These are phyloP conservation scores for Centaurea solstitialis DNA, from an alignment of 129 eudicot species.

Conservation along the genomic window DNA sequence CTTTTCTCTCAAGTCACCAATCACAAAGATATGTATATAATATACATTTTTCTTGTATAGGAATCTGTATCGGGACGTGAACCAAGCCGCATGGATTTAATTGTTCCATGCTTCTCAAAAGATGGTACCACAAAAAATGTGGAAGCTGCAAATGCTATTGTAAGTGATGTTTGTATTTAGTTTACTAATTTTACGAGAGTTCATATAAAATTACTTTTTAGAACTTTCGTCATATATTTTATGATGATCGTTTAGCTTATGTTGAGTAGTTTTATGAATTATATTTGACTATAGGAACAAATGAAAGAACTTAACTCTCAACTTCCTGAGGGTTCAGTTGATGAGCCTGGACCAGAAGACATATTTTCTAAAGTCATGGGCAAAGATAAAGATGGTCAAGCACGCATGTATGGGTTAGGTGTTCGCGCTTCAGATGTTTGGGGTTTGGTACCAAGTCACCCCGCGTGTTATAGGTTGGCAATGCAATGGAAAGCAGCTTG, in stretches of 20 bases:
- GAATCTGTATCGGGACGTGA: too few relatives aligned
- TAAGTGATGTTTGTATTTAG: too few relatives aligned
- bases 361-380: neutral
- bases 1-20: too few relatives aligned
- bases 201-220: too few relatives aligned
- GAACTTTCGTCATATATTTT: neutral
- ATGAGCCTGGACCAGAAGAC: neutral
- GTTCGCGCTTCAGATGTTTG: neutral
- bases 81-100: too few relatives aligned
- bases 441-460: neutral
- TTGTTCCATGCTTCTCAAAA: too few relatives aligned
- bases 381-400: too few relatives aligned
- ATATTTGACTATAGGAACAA: neutral
- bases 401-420: neutral
- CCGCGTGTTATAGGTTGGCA: too few relatives aligned
- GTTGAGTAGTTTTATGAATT: neutral
- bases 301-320: neutral
- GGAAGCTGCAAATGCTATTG: too few relatives aligned
- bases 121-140: too few relatives aligned
- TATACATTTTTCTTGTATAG: too few relatives aligned
- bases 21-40: too few relatives aligned
- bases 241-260: neutral
- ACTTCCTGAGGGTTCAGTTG: neutral
- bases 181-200: neutral
- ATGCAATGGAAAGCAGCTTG: neutral